Base-by-base conservation (phyloP, 2,329 filamentous ascomycete genomes). In the Fusarium continuum region DNA sequence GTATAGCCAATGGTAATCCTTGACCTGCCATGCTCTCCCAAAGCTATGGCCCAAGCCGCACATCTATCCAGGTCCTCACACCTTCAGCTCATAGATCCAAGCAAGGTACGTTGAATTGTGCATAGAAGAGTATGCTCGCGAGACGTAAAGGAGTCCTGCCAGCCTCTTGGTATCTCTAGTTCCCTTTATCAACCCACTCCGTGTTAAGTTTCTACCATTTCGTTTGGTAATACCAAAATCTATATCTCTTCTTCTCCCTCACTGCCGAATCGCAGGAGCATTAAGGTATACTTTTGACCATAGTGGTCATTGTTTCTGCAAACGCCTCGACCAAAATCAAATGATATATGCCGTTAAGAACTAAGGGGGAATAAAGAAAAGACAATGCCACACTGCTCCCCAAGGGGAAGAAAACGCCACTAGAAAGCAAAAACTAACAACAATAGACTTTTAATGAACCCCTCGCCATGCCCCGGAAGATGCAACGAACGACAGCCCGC, bases 391-490 rank as follows among this genome's bases (percentile, higher is more conserved):
- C 68, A 60, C 64, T 26, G 47, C 59, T 47, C 61, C 61, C 41
- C 34, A 53, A 31, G 35, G 39, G 35, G 54, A 59, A 43, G 56
- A 51, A 60, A 73, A 74, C 71, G 68, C 72, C 72, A 8, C 46
- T 43, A 32, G 47, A 50, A 62, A 62, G 55, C 58, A 61, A 51
- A 55, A 51, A 52, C 39, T 36, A 38, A 40, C 31, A 55, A 62
- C 36, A 60, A 67, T 49, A 48, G 65, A 64, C 67, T 69, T 72
- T 70, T 68, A 48, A 48, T 70, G 61, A 70, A 68, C 62, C 70
- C 68, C 65, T 72, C 64, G 73, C 73, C 70, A 73, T 73, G 73
- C 70, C 71, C 70, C 61, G 44, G 79, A 51, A 79, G 46, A 64
- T 67, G 65, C 60, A 69, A 68, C 29, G 58, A 65, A 65, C 36